Evolutionary conservation across 2,329 filamentous ascomycete genomes (phyloP).

Genomic region (Sporothrix inflata): DNA sequence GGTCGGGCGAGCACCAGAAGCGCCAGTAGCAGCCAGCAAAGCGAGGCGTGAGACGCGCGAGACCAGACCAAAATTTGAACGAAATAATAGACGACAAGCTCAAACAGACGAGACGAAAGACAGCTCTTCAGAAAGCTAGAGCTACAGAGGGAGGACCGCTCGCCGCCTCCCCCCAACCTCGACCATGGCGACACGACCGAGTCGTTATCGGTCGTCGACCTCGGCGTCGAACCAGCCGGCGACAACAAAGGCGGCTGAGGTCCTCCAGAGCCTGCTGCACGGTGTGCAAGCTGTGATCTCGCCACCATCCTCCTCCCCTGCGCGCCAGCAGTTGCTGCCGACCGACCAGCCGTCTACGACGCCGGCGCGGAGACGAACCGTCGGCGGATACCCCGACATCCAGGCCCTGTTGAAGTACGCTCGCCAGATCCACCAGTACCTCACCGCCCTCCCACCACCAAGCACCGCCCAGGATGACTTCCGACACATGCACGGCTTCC

Average conservation of each 20-base stretch:
- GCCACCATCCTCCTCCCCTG: slow-evolving; percentile 23
- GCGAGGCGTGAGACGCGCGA: slow-evolving; percentile 5
- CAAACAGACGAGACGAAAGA: background rate
- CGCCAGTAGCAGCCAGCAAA: slow-evolving; percentile 6
- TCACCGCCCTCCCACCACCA: slow-evolving; percentile 53
- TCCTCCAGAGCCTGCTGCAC: slow-evolving; percentile 60
- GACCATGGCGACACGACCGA: slow-evolving; percentile 46
- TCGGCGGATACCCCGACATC: slow-evolving; percentile 52
- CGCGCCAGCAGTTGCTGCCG: slow-evolving; percentile 15
- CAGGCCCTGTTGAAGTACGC: slow-evolving; percentile 58
- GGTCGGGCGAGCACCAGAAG: slow-evolving; percentile 25
- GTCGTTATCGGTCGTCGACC: slow-evolving; percentile 67
- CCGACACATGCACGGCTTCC: slow-evolving; percentile 77
- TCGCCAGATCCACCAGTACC: slow-evolving; percentile 67
- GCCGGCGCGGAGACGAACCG: slow-evolving; percentile 35
- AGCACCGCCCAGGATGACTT: slow-evolving; percentile 75
- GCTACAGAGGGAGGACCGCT: background rate
- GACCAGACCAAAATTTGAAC: background rate
- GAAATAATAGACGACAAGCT: background rate
- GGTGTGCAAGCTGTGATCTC: slow-evolving; percentile 46
- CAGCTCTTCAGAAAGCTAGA: background rate
- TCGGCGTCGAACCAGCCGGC: slow-evolving; percentile 60
- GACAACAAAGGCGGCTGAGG: slow-evolving; percentile 63
- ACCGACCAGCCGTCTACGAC: slow-evolving; percentile 6
- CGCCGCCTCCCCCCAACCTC: background rate